Evolutionary conservation across 305 asterid species (phyloP), one percentile per base, ranked within the genome.

Genomic region (Rubia balearica): DNA sequence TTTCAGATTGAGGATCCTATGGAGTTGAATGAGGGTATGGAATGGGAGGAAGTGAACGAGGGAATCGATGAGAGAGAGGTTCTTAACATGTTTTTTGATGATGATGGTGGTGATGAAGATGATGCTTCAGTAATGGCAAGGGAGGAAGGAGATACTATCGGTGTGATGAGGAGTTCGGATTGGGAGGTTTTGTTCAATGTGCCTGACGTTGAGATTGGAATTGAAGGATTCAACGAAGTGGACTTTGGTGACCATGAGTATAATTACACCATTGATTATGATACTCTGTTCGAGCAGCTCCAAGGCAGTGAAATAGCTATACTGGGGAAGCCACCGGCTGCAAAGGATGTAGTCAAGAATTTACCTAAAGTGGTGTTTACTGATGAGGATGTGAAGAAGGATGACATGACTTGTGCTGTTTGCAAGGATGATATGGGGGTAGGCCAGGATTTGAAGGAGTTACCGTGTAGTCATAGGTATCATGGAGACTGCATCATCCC

Each of bases 141-240:
- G 53, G 81, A 75, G 67, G 83, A 78, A 41, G 53, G 53, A 46
- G 53, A 46, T 46, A 11, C 53, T 17, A 46, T 41, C 0, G 71
- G 36, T n/a, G 76, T 53, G 13, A 16, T 72, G 65, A 73, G 71
- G 42, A 73, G 69, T 70, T 70, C 73, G 79, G 84, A 70, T 49
- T 82, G 83, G 86, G 86, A 82, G 74, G 81, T 74, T 51, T 65
- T 82, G 78, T 62, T 82, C 72, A 74, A 79, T 71, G 79, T 65
- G 61, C 38, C 71, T 9, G 70, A 75, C 62, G 69, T 71, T 0
- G 86, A 82, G 40, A 17, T 48, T 53, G 77, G 74, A 22, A 55
- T 30, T 51, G 76, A 46, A 13, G 81, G 73, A 53, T 69, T 81
- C 27, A n/a, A 51, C 70, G 75, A 71, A 0, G 21, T 70, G 61